Evolutionary conservation across 2,329 filamentous ascomycete species (phyloP), one percentile per base, ranked within the genome.

Genomic region (Claviceps arundinis): DNA sequence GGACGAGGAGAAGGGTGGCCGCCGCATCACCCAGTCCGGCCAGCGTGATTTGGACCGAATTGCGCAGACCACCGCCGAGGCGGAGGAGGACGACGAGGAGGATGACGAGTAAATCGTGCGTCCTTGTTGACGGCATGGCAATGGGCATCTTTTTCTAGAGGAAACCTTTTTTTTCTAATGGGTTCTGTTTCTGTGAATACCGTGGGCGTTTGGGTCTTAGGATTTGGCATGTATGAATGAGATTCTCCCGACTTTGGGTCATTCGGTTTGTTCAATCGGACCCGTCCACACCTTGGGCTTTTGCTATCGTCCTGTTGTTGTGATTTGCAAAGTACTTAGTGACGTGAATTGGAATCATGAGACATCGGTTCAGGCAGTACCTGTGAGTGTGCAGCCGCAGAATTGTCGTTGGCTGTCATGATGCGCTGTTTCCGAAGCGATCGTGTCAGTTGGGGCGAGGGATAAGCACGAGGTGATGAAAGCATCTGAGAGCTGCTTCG

Each of bases 1-100:
- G 69, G 91, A 96, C 67, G 91, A 96, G 82, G 91, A 97, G 63
- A 95, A 95, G 83, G 93, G 93, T 75, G 93, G 93, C 69, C 88
- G 93, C 70, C 85, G 93, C 73, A 97, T 98, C 77, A 97, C 93
- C 67, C 89, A 97, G 81, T 83, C 84, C 68, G 93, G 93, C 70
- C 90, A 96, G 84, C 88, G 93, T 81, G 93, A 98, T 86, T 82
- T 98, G 81, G 93, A 97, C 81, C 91, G 82, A 77, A 90, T 91
- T 65, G 87, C 87, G 68, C 84, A 87, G 78, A 89, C 85, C 68
- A 87, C 81, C 54, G 78, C 81, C 63, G 82, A 86, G 76, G 81
- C 79, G 57, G 82, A 85, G 56, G 81, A 85, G 68, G 81, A 82
- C 64, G 77, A 80, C 55, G 78, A 81, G 65, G 78, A 81, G 65